Percentiles rank a stretch among this genome's conserved stretches.
Conservation (phyloP, 768 basidiomycete species). For the Boletus sp. region DNA sequence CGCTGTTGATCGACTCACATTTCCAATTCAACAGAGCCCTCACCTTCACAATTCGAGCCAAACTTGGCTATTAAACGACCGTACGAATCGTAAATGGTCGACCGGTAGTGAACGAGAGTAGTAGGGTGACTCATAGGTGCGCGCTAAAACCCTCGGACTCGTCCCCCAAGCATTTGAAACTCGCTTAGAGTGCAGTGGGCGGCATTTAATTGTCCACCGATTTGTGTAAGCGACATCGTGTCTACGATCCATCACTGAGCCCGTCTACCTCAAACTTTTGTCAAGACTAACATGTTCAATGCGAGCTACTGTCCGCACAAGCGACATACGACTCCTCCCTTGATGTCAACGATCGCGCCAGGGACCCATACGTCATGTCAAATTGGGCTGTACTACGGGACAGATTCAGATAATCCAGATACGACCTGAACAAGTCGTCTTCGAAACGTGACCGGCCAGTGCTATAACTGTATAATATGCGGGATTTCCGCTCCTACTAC, state of each 20-base stretch:
- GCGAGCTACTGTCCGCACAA: constrained; percentile 1
- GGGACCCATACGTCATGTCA: constrained; percentile 17
- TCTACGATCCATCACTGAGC: not conserved
- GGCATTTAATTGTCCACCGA: constrained; percentile 3
- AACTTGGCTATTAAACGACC: constrained; percentile 3
- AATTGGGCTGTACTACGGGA: constrained; percentile 8
- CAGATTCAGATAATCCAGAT: constrained; percentile 12
- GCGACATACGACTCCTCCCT: constrained; percentile 1
- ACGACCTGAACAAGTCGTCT: constrained; percentile 12
- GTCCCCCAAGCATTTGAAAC: constrained; percentile 17
- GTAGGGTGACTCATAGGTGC: constrained; percentile 4
- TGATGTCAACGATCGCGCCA: constrained; percentile 17
- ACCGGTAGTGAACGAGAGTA: not conserved
- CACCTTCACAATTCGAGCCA: constrained; percentile 6
- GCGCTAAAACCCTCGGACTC: constrained; percentile 18
- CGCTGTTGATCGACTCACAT: constrained; percentile 17
- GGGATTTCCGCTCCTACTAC: not conserved
- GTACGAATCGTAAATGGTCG: not conserved
- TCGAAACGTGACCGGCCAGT: constrained; percentile 26
- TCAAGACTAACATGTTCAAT: not conserved
- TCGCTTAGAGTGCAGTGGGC: not conserved
- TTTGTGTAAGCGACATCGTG: constrained; percentile 21
- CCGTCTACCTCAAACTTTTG: not conserved
- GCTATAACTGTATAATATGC: constrained; percentile 21
- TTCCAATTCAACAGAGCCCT: constrained; percentile 18